Base-by-base conservation (phyloP, 208 protist species). In the Angomonas ambiguus region DNA sequence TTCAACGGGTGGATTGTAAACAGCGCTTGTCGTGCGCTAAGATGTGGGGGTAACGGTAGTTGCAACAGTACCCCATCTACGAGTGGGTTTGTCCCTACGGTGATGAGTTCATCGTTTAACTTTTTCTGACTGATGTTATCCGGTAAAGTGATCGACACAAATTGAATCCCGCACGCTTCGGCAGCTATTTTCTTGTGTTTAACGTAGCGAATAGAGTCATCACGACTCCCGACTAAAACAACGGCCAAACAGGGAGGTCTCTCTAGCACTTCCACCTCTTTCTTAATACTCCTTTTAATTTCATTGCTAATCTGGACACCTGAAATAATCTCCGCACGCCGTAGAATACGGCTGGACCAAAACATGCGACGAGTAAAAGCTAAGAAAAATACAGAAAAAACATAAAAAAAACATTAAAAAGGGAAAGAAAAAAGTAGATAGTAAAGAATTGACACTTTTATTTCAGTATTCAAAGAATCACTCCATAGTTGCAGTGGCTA, bases 11-110 rank as follows among this genome's bases (percentile, higher is more conserved):
- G 69, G 28, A 96, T 88, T 58, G 81, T 70, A 20, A 82, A 78
- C 10, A 95, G 65, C 4, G 77, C 79, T 0, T 66, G 66, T 16
- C 79, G 66, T 16, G 94, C 91, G 61, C 96, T 74, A 16, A 98
- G 85, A 62, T 97, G 94, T 1, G 66, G 64, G 2, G 96, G 96
- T 25, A 98, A 79, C 1, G 96, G 96, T 35, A 99, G 80, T 81
- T 98, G 97, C 18, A 98, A 83, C 8, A 98, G 66, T 27, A 97
- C 89, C 4, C 76, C 80, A 32, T 88, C 85, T 20, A 91, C 71
- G 5, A 28, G 24, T 0, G 69, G 53, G 61, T 83, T 66, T 22
- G 30, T 72, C 59, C 80, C 82, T 25, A 86, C 67, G 1, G 51
- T 32, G 2, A 65, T 72, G 28, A 91, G 71, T 27, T 71, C 64